These are phyloP conservation scores for Penicillium griseofulvum DNA, from an alignment of 2,329 filamentous ascomycete genomes.

Conservation along the genomic window DNA sequence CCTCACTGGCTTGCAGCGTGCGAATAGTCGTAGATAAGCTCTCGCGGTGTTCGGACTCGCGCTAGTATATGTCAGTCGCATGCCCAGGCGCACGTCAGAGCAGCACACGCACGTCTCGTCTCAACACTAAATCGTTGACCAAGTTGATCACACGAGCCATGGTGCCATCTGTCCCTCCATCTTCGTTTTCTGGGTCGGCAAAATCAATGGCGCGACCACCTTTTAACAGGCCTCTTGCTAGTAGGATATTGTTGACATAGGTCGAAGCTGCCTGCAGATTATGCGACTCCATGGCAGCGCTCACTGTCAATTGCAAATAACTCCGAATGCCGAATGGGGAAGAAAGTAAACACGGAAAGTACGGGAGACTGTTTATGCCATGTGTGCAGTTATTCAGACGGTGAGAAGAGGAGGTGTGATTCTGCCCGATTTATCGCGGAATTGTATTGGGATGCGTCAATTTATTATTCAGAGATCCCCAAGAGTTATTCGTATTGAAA, in stretches of 20 bases:
- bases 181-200: slow-evolving; percentile 64
- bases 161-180: slow-evolving; percentile 60
- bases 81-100: background rate
- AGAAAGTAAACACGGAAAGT: slow-evolving; percentile 44
- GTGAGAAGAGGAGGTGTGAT: slow-evolving; percentile 3
- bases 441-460: background rate
- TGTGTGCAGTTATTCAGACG: slow-evolving; percentile 16
- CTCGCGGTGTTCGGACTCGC: slow-evolving; percentile 86
- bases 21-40: slow-evolving; percentile 75
- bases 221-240: slow-evolving; percentile 62
- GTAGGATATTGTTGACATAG: slow-evolving; percentile 64
- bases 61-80: slow-evolving; percentile 50
- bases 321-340: slow-evolving; percentile 37
- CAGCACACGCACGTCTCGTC: slow-evolving; percentile 70
- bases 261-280: slow-evolving; percentile 61
- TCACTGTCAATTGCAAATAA: slow-evolving; percentile 11
- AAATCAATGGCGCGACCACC: slow-evolving; percentile 70
- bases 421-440: background rate
- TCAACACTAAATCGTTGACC: slow-evolving; percentile 86
- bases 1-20: slow-evolving; percentile 69
- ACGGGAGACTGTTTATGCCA: slow-evolving; percentile 21
- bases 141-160: slow-evolving; percentile 89
- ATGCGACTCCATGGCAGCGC: slow-evolving; percentile 42
- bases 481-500: background rate
- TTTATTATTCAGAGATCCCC: too few relatives aligned